A percentile compares a stretch with the other conserved stretches of the same genome.
Conservation (phyloP, 768 basidiomycete genomes). For the Pisolithus microcarpus region DNA sequence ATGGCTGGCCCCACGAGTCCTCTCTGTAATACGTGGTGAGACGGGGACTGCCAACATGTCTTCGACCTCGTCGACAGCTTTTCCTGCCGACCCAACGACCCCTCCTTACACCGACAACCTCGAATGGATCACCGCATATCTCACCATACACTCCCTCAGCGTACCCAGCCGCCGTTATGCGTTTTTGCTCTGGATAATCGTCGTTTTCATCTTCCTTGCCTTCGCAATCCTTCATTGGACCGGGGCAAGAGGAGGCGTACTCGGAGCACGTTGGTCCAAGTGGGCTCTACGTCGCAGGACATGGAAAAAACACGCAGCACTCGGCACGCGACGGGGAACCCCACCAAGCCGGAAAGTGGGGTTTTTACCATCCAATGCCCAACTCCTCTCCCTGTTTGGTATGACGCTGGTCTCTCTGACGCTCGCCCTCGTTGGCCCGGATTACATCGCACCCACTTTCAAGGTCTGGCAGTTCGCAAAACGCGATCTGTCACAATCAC, state of each 20-base stretch:
- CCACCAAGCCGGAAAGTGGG: constrained; percentile 35
- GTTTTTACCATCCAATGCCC: constrained; percentile 56
- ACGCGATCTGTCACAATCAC: constrained; percentile 6
- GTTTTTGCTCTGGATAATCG: constrained; percentile 52
- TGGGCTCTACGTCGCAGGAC: constrained; percentile 53
- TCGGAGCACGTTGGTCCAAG: constrained; percentile 51
- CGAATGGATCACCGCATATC: constrained; percentile 51
- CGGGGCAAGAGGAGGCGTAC: constrained; percentile 32
- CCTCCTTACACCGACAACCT: constrained; percentile 38
- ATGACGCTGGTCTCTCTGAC: constrained; percentile 38
- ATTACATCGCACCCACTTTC: constrained; percentile 53
- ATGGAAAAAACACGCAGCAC: constrained; percentile 41
- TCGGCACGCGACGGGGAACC: constrained; percentile 26
- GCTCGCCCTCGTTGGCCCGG: constrained; percentile 54
- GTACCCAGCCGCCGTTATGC: constrained; percentile 46
- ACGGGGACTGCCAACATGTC: neutral
- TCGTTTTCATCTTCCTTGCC: constrained; percentile 35
- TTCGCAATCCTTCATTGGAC: constrained; percentile 39
- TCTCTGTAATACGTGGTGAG: neutral
- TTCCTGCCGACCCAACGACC: constrained; percentile 33
- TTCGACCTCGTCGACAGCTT: constrained; percentile 6
- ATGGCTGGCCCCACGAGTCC: too few relatives aligned
- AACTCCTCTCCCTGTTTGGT: constrained; percentile 44
- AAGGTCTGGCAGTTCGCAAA: constrained; percentile 38
- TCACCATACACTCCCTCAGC: constrained; percentile 50